Evolutionary conservation across 2,329 filamentous ascomycete species (phyloP), one percentile per base, ranked within the genome.

Genomic region (Penicillium concentricum): DNA sequence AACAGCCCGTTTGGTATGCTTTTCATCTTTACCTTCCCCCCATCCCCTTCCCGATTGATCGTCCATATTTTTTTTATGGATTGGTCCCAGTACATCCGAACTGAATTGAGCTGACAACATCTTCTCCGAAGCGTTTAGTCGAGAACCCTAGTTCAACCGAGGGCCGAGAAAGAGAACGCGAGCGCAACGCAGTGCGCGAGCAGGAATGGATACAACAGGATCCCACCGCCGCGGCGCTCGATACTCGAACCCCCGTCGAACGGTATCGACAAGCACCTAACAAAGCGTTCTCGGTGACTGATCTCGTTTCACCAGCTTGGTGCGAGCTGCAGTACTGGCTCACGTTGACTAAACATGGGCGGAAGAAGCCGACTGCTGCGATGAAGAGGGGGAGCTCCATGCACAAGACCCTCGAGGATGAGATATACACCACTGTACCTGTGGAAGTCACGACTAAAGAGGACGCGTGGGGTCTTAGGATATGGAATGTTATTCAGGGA

Each of bases 271-370:
- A 85, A 1, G 87, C 83, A 54, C 91, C 91, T 0, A 87, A 82
- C 68, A 93, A 91, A 69, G 86, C 90, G 0, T 81, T 97, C 8
- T 91, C 90, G 0, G 94, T 97, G 1, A 92, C 90, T 2, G 94
- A 99, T 72, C 77, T 97, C 24, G 86, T 92, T 0, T 89, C 91
- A 1, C 92, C 92, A 2, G 88, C 92, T 8, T 99, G 94, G 94
- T 99, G 94, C 72, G 93, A 99, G 74, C 74, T 97, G 57, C 92
- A 97, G 72, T 95, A 96, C 68, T 92, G 87, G 80, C 97, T 95
- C 75, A 90, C 86, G 0, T 81, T 99, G 53, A 90, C 87, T 3
- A 87, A 85, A 53, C 85, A 88, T 68, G 94, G 93, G 0, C 84
- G 84, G 56, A 92, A 89, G 70, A 88, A 84, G 52, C 81, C 81